Conservation (phyloP, 495 filamentous ascomycete genomes). For the Aspergillus leporis region DNA sequence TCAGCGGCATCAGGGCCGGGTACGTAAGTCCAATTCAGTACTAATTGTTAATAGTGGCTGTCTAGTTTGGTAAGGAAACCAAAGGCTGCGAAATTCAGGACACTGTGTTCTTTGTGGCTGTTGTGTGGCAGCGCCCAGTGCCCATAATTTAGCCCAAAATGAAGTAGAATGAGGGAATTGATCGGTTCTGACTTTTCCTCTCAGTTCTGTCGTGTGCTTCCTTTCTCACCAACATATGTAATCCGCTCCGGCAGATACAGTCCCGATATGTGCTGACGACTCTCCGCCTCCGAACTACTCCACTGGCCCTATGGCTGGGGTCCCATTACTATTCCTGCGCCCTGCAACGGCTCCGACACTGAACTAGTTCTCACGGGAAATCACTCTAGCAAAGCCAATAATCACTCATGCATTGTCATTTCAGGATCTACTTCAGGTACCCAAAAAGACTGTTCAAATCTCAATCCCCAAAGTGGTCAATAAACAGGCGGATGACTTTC, state of each 20-base stretch:
- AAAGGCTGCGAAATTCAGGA: not conserved
- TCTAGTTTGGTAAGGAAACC: not conserved
- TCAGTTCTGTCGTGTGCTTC: not conserved
- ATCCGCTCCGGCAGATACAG: slow-evolving; percentile 4
- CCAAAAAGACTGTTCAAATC: no score
- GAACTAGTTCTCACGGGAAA: not conserved
- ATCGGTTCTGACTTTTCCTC: not conserved
- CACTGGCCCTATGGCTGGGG: not conserved
- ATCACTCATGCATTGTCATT: not conserved
- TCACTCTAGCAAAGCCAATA: not conserved
- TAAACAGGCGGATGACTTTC: not conserved
- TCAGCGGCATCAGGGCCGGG: slow-evolving; percentile 43
- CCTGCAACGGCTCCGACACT: not conserved
- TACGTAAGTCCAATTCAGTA: slow-evolving; percentile 11
- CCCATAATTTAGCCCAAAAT: not conserved
- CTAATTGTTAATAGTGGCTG: not conserved
- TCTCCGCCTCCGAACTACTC: slow-evolving; percentile 3
- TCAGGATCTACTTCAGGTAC: not conserved
- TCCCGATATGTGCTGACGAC: slow-evolving; percentile 11
- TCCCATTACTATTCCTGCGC: slow-evolving; percentile 2
- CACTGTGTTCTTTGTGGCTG: slow-evolving; percentile 4
- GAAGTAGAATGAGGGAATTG: slow-evolving; percentile 6
- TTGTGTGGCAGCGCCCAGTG: not conserved
- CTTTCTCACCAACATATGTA: not conserved
- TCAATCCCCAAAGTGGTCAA: not conserved